Percentiles rank a stretch among this genome's conserved stretches.
Conservation (phyloP, 371 early-diverging fungal genomes). For the Haplosporangium sp. region DNA sequence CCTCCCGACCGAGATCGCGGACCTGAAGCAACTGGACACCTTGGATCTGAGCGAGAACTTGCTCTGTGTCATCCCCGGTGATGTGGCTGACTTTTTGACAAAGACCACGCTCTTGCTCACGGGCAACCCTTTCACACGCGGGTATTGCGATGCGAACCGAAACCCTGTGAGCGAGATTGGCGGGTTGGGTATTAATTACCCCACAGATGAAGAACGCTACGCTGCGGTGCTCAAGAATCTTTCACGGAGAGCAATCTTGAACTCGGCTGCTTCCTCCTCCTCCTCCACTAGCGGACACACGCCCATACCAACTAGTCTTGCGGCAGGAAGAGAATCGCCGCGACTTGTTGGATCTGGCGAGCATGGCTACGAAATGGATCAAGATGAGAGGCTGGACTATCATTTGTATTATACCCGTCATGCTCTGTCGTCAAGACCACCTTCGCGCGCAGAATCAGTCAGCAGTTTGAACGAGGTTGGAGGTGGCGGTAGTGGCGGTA, state of each 20-base stretch:
- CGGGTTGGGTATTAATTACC: constrained; percentile 33
- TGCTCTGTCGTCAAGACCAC: constrained; percentile 45
- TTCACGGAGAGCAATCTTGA: constrained; percentile 60
- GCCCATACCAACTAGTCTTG: constrained; percentile 9
- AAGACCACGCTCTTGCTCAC: constrained; percentile 66
- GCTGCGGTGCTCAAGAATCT: constrained; percentile 61
- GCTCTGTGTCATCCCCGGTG: constrained; percentile 71
- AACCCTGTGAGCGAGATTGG: constrained; percentile 43
- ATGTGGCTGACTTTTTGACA: constrained; percentile 66
- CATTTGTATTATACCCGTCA: constrained; percentile 57
- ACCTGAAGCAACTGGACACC: constrained; percentile 61
- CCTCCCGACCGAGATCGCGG: constrained; percentile 68
- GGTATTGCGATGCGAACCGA: constrained; percentile 41
- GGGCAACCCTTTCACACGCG: constrained; percentile 70
- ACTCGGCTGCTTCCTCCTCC: constrained; percentile 40
- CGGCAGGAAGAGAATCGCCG: constrained; percentile 20
- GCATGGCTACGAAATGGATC: constrained; percentile 47
- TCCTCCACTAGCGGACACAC: constrained; percentile 23
- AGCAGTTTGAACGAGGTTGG: constrained; percentile 53
- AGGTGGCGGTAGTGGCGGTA: constrained; percentile 56
- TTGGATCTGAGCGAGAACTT: constrained; percentile 72
- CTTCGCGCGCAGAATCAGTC: constrained; percentile 42
- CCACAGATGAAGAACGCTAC: constrained; percentile 58
- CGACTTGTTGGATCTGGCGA: constrained; percentile 24
- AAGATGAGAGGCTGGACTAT: constrained; percentile 51